phyloP scores from a whole-genome alignment of 2,329 filamentous ascomycete genomes.

The Akanthomyces dipterigenus region DNA sequence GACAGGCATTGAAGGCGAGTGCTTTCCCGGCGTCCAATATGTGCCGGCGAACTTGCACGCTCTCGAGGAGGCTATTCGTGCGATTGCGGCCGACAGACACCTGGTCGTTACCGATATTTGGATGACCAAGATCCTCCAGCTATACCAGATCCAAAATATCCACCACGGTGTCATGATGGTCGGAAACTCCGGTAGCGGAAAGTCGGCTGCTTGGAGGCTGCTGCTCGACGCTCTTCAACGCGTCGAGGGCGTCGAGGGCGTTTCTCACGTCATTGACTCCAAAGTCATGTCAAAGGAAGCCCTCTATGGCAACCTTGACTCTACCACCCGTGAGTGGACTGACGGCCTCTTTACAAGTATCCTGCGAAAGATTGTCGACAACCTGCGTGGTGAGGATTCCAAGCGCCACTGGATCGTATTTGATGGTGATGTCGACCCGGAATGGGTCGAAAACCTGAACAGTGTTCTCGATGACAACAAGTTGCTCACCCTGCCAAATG shows the following conservation, averaged over 20 bases:
- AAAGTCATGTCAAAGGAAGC: slow-evolving; percentile 99
- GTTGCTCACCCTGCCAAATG: slow-evolving; percentile 90
- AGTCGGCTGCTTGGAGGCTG: slow-evolving; percentile 91
- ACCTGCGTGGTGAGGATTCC: slow-evolving; percentile 89
- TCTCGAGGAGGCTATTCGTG: slow-evolving; percentile 73
- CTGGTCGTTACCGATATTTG: slow-evolving; percentile 87
- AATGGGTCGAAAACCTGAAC: slow-evolving; percentile 99
- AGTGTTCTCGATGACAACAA: slow-evolving; percentile 99
- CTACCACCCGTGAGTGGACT: slow-evolving; percentile 97
- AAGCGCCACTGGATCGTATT: slow-evolving; percentile 99
- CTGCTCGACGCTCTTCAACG: slow-evolving; percentile 85
- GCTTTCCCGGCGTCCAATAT: slow-evolving; percentile 91
- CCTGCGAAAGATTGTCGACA: slow-evolving; percentile 96
- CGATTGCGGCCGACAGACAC: slow-evolving; percentile 76
- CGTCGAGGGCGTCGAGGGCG: slow-evolving; percentile 85
- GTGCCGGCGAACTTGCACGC: slow-evolving; percentile 78
- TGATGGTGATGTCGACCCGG: slow-evolving; percentile 96
- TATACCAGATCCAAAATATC: slow-evolving; percentile 96
- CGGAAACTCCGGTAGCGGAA: slow-evolving; percentile 92
- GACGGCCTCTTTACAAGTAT: slow-evolving; percentile 98
- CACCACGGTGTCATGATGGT: slow-evolving; percentile 99
- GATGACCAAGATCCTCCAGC: slow-evolving; percentile 95
- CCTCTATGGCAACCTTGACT: slow-evolving; percentile 90
- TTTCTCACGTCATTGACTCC: slow-evolving; percentile 95
- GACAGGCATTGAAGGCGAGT: slow-evolving; percentile 71